Base-by-base conservation (phyloP, 1,139 yeast species). In the Debaryomyces psychrophilus region DNA sequence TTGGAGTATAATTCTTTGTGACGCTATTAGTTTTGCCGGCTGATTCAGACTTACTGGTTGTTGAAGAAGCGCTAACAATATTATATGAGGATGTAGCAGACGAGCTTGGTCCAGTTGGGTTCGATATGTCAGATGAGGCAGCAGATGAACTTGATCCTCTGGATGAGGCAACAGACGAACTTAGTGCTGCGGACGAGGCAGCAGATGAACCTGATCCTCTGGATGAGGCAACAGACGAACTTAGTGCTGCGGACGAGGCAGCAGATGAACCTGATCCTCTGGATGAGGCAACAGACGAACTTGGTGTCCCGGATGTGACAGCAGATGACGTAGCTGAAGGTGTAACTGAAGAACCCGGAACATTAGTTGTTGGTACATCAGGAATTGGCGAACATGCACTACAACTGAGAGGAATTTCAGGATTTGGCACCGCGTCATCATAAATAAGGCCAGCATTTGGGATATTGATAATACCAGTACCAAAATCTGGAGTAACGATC, bases 161-260 rank as follows among this genome's bases (percentile, higher is more conserved):
- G n/a, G 64, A 55, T 36, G 69, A 15, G 2, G 73, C 59, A 45
- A 63, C 68, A 11, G 64, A 55, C 36, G 69, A 15, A 2, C 22
- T 8, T 8, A 12, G 14, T 7, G 12, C 11, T 6, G 8, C 22
- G 5, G 22, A 20, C 22, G 22, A 20, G 2, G 28, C 7, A 26
- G 12, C n/a, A 4, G 28, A 26, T 26, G 28, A 26, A 9, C n/a
- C 28, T 8, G 28, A 26, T 3, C 64, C 68, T 12, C 64, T 55
- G 36, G 68, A 14, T 31, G 62, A 56, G 29, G 54, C 22, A 20
- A n/a, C 55, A 35, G 55, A 53, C 43, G 55, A 51, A 38, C 63
- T 58, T 45, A 68, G 71, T 43, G 73, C 59, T 45, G 64, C 68
- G 12, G 64, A 55, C 35, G 68, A 5, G 7, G 62, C 56, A 28